Percentiles rank a stretch among this genome's conserved stretches.
These are phyloP conservation scores for Saposhnikovia divaricata DNA, from an alignment of 129 eudicot genomes.

Conservation along the genomic window DNA sequence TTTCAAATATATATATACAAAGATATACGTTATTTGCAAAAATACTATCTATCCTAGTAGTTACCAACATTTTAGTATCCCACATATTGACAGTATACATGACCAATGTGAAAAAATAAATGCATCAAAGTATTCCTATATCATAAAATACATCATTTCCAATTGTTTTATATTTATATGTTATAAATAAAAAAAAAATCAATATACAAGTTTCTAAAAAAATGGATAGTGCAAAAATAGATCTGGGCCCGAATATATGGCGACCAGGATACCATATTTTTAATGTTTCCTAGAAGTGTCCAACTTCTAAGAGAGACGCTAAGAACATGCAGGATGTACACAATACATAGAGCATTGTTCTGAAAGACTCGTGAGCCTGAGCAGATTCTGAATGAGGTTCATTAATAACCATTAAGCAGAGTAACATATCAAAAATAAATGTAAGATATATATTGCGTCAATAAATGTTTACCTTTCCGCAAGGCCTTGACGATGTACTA, in stretches of 20 bases:
- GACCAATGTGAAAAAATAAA: background rate
- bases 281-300: background rate
- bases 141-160: background rate
- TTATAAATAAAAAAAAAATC: background rate
- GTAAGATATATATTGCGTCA: background rate
- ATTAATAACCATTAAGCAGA: background rate
- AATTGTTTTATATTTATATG: background rate
- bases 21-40: background rate
- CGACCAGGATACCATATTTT: background rate
- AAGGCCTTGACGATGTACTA: constrained; percentile 95
- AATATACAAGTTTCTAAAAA: background rate
- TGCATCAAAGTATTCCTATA: background rate
- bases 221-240: too few relatives aligned
- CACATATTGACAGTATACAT: background rate
- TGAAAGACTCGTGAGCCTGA: background rate
- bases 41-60: too few relatives aligned
- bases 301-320: background rate
- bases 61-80: background rate
- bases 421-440: background rate
- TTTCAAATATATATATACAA: background rate
- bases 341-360: background rate
- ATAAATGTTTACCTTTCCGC: constrained; percentile 42
- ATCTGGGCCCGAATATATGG: background rate
- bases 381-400: background rate
- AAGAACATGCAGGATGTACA: background rate